These are phyloP conservation scores for Saccharum hybrid DNA, from an alignment of 202 grass and related monocot genomes.

Conservation along the genomic window DNA sequence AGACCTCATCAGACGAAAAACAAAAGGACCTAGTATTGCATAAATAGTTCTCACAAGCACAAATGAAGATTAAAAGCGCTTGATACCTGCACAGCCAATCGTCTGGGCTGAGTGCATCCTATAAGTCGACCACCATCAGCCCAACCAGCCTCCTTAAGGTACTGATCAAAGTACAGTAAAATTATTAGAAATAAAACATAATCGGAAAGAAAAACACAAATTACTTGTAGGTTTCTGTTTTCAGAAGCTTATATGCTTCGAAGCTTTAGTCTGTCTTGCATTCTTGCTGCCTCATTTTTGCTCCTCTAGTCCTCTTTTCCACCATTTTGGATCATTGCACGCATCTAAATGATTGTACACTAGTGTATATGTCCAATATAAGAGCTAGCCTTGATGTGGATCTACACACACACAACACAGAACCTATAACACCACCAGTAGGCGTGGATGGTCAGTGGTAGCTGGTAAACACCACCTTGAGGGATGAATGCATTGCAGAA, in stretches of 20 bases:
- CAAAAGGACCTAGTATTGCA: background rate
- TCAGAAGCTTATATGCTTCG: background rate
- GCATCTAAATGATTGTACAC: background rate
- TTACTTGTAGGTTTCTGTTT: background rate
- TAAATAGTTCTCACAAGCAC: constrained; percentile 26
- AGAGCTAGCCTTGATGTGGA: background rate
- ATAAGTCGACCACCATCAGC: constrained; percentile 91
- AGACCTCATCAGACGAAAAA: constrained; percentile 12
- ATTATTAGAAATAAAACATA: constrained; percentile 33
- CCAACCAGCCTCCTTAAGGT: constrained; percentile 94
- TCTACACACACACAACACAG: background rate
- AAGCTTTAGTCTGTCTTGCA: background rate
- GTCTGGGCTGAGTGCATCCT: constrained; percentile 94
- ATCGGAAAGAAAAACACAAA: background rate
- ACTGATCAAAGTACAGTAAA: constrained; percentile 54
- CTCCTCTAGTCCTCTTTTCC: background rate
- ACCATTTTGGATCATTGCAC: background rate
- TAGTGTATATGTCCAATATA: background rate
- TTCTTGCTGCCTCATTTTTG: background rate
- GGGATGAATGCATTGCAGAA: constrained; percentile 18
- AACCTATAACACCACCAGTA: background rate
- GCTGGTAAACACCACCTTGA: background rate
- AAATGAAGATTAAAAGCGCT: constrained; percentile 33
- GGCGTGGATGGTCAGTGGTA: background rate
- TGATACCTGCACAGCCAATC: constrained; percentile 91